These are phyloP conservation scores for Emergomyces orientalis DNA, from an alignment of 2,329 filamentous ascomycete genomes.

Conservation along the genomic window DNA sequence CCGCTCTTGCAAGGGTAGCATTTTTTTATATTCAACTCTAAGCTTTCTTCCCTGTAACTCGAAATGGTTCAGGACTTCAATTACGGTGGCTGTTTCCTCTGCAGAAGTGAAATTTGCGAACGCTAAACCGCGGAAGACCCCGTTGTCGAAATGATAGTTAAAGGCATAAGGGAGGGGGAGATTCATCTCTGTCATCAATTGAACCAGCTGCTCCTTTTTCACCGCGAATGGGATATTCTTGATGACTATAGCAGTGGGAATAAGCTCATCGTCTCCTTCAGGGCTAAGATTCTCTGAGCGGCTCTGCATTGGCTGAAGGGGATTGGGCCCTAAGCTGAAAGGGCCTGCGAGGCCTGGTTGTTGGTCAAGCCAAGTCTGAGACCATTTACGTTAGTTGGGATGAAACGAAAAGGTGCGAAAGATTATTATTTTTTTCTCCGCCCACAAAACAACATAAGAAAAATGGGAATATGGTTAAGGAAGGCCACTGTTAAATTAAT, in stretches of 20 bases:
- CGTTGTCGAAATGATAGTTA: slow-evolving; percentile 99
- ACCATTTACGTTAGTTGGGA: slow-evolving; percentile 10
- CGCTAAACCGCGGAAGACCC: slow-evolving; percentile 87
- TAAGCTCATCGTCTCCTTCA: slow-evolving; percentile 65
- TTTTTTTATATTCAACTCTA: slow-evolving; percentile 98
- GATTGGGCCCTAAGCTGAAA: slow-evolving; percentile 37
- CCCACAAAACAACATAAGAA: neutral
- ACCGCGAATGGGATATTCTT: slow-evolving; percentile 99
- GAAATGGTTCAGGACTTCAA: slow-evolving; percentile 89
- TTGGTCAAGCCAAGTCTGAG: slow-evolving; percentile 55
- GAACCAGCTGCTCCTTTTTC: slow-evolving; percentile 88
- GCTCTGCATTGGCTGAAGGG: slow-evolving; percentile 33
- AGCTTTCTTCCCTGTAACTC: slow-evolving; percentile 91
- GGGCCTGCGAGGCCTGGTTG: slow-evolving; percentile 41
- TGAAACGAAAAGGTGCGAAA: slow-evolving; percentile 2
- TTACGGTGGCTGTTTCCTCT: slow-evolving; percentile 86
- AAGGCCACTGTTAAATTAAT: neutral
- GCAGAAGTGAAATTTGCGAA: slow-evolving; percentile 98
- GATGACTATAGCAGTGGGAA: slow-evolving; percentile 96
- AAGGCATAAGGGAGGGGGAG: slow-evolving; percentile 94
- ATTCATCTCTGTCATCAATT: slow-evolving; percentile 88
- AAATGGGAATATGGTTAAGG: neutral
- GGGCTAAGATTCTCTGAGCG: slow-evolving; percentile 34
- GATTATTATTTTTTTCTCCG: neutral
- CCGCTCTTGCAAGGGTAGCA: slow-evolving; percentile 88